These are phyloP conservation scores for Cercospora sesami DNA, from an alignment of 2,329 filamentous ascomycete species.

Conservation along the genomic window DNA sequence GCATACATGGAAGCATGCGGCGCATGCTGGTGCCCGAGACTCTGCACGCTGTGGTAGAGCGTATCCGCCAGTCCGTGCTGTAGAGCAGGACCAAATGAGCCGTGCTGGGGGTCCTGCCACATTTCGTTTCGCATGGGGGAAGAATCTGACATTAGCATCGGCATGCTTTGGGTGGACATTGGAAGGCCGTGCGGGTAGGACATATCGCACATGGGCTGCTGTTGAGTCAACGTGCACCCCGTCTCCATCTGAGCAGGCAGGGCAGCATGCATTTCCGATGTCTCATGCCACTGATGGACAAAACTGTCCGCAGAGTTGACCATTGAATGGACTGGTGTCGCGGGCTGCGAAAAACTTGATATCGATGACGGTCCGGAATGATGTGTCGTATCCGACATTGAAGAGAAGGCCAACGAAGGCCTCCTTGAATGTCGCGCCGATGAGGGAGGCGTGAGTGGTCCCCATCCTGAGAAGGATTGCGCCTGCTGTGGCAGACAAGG, in stretches of 20 bases:
- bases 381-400: constrained; percentile 24
- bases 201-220: constrained; percentile 17
- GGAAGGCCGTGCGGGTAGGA: constrained; percentile 5
- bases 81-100: background rate
- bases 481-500: constrained; percentile 9
- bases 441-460: constrained; percentile 33
- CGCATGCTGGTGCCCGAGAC: constrained; percentile 12
- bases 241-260: constrained; percentile 7
- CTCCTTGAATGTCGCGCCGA: constrained; percentile 34
- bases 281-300: constrained; percentile 23
- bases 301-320: constrained; percentile 12
- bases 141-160: constrained; percentile 3
- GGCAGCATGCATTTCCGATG: constrained; percentile 17
- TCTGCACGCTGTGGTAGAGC: constrained; percentile 17
- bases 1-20: constrained; percentile 19
- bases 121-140: constrained; percentile 14
- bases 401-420: constrained; percentile 31
- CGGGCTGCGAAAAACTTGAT: constrained; percentile 29
- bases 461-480: constrained; percentile 24
- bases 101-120: constrained; percentile 6
- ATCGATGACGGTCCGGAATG: constrained; percentile 28
- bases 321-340: constrained; percentile 29
- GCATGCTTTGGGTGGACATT: background rate
- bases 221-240: constrained; percentile 17
- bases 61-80: constrained; percentile 11